phyloP scores from a whole-genome alignment of 2,329 filamentous ascomycete species.

The Pseudocercospora fijiensis region DNA sequence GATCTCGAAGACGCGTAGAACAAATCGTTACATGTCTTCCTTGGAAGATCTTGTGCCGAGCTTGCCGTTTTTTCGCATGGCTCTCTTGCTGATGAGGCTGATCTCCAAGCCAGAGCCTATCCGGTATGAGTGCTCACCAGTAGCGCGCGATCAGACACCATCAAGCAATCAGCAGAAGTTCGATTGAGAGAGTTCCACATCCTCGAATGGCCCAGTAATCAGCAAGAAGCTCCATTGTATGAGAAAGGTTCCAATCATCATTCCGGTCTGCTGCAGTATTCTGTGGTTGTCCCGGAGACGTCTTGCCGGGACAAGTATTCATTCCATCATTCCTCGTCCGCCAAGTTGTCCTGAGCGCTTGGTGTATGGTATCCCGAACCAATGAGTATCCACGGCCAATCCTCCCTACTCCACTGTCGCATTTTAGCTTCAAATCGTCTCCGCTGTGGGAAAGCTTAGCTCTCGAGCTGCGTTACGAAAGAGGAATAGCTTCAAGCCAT shows the following conservation, averaged over 20 bases:
- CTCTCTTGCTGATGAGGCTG: too few relatives aligned
- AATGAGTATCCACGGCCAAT: background rate
- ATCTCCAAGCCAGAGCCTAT: too few relatives aligned
- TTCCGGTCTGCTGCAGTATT: background rate
- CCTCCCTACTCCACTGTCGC: constrained; percentile 3
- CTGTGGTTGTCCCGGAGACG: background rate
- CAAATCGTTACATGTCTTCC: too few relatives aligned
- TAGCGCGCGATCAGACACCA: too few relatives aligned
- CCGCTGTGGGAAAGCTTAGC: constrained; percentile 13
- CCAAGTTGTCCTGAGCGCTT: constrained; percentile 12
- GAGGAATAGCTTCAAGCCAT: constrained; percentile 9
- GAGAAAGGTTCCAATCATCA: background rate
- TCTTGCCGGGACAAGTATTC: background rate
- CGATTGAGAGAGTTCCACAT: too few relatives aligned
- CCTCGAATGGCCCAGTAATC: too few relatives aligned
- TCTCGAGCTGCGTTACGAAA: background rate
- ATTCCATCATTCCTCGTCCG: constrained; percentile 2
- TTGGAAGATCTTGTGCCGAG: too few relatives aligned
- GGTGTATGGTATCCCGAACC: background rate
- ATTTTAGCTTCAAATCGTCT: constrained; percentile 11
- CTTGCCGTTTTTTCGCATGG: too few relatives aligned
- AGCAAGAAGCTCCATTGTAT: background rate
- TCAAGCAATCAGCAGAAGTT: too few relatives aligned
- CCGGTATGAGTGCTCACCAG: too few relatives aligned
- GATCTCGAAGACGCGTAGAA: too few relatives aligned